Evolutionary conservation across 164 flowering plant species (phyloP).

Genomic region (Chimonanthus salicifolius): DNA sequence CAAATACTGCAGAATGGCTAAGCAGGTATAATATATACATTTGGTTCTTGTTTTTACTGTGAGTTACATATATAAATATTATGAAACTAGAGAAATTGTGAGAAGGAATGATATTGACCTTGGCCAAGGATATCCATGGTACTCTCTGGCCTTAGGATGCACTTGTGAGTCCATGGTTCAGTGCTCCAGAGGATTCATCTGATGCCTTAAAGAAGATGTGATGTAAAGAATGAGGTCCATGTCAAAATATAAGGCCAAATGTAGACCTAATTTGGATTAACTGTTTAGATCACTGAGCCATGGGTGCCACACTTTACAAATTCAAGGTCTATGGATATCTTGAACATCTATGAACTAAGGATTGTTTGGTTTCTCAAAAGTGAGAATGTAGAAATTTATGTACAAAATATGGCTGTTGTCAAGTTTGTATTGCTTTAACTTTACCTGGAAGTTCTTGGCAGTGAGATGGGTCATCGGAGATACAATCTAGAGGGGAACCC

Average conservation of each 20-base stretch:
- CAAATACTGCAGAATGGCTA: constrained; percentile 64
- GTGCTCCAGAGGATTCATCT: neutral
- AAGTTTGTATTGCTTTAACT: no score
- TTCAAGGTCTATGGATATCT: no score
- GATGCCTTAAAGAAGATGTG: neutral
- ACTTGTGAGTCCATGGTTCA: neutral
- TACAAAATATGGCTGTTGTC: no score
- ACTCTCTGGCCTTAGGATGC: neutral
- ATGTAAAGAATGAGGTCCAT: neutral
- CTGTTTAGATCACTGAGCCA: no score
- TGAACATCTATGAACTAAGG: no score
- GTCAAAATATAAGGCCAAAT: neutral
- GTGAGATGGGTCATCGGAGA: constrained; percentile 52
- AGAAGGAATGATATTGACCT: neutral
- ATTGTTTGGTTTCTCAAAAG: no score
- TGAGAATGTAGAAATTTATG: no score
- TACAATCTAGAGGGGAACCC: constrained; percentile 47
- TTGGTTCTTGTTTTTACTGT: neutral
- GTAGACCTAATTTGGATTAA: neutral
- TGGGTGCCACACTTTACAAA: no score
- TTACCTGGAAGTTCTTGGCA: constrained; percentile 18
- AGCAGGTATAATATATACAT: constrained; percentile 34
- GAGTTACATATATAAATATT: neutral
- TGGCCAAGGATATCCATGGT: neutral
- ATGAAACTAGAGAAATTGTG: neutral